Percentiles rank a stretch among this genome's conserved stretches.
Conservation (phyloP, 2,329 filamentous ascomycete species). For the Xylariaceae sp. region DNA sequence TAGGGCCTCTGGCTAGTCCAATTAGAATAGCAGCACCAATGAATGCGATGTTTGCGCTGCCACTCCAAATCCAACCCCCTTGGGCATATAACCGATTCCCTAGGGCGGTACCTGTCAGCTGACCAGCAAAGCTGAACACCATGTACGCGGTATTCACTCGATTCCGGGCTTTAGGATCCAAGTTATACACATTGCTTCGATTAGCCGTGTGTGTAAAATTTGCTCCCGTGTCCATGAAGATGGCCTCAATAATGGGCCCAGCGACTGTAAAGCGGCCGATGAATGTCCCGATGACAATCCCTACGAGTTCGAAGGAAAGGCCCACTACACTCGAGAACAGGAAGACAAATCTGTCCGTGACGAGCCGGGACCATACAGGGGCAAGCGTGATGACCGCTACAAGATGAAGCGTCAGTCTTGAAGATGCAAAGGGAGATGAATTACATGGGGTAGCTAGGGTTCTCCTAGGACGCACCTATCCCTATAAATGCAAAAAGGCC, state of each 20-base stretch:
- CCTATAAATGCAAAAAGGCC: slow-evolving; percentile 79
- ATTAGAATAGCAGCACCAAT: slow-evolving; percentile 36
- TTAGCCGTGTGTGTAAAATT: slow-evolving; percentile 76
- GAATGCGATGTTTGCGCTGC: slow-evolving; percentile 40
- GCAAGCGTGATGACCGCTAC: slow-evolving; percentile 58
- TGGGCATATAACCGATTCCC: slow-evolving; percentile 52
- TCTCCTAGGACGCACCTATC: slow-evolving; percentile 39
- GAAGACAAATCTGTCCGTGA: slow-evolving; percentile 70
- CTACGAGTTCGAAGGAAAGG: slow-evolving; percentile 55
- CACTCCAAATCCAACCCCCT: slow-evolving; percentile 51
- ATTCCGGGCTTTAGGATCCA: slow-evolving; percentile 70
- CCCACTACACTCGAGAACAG: slow-evolving; percentile 66
- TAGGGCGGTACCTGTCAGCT: slow-evolving; percentile 66
- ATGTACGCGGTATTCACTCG: slow-evolving; percentile 81
- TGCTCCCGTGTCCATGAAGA: slow-evolving; percentile 56
- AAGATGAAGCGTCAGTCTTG: too few species aligned
- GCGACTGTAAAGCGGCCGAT: slow-evolving; percentile 64
- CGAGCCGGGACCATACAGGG: slow-evolving; percentile 65
- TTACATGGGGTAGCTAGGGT: too few species aligned
- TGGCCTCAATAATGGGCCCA: slow-evolving; percentile 67
- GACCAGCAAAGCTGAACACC: slow-evolving; percentile 71
- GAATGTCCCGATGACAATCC: slow-evolving; percentile 67
- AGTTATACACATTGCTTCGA: slow-evolving; percentile 64
- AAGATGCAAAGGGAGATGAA: too few species aligned
- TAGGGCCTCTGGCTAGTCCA: slow-evolving; percentile 37